phyloP scores from a whole-genome alignment of 495 filamentous ascomycete species.

The Aspergillus mulundensis region DNA sequence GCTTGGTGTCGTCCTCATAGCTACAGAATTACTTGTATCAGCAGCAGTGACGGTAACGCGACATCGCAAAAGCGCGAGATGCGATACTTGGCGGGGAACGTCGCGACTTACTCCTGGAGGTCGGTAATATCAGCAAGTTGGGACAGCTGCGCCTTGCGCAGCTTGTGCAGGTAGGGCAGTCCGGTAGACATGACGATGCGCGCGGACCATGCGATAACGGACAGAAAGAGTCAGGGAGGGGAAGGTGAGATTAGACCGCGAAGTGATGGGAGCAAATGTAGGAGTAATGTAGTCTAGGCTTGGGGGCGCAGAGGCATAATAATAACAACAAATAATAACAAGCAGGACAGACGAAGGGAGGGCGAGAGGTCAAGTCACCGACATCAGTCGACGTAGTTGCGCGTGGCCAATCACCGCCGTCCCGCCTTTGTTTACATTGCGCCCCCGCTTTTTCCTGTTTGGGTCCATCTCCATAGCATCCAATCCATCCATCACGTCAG shows the following conservation, averaged over 20 bases:
- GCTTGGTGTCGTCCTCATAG: constrained; percentile 67
- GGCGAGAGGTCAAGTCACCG: neutral
- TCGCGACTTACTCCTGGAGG: constrained; percentile 60
- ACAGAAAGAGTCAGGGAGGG: constrained; percentile 20
- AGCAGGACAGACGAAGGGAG: constrained; percentile 2
- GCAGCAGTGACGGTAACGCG: neutral
- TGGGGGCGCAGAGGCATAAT: neutral
- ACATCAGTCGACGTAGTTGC: neutral
- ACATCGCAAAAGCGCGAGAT: neutral
- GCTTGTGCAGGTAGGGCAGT: constrained; percentile 71
- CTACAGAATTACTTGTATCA: constrained; percentile 37
- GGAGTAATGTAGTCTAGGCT: neutral
- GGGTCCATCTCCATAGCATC: neutral
- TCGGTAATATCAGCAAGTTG: constrained; percentile 72
- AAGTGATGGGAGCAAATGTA: neutral
- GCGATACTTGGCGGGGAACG: constrained; percentile 8
- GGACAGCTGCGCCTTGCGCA: constrained; percentile 77
- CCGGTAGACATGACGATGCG: constrained; percentile 48
- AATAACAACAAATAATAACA: constrained; percentile 7
- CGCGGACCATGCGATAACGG: constrained; percentile 43
- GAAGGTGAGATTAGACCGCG: neutral
- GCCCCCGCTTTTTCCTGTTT: constrained; percentile 4
- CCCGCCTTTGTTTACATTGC: constrained; percentile 24
- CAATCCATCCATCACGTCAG: too few relatives aligned
- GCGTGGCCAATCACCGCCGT: constrained; percentile 10